These are phyloP conservation scores for Gleditsia sinensis DNA, from an alignment of 306 rosid genomes.

Conservation along the genomic window DNA sequence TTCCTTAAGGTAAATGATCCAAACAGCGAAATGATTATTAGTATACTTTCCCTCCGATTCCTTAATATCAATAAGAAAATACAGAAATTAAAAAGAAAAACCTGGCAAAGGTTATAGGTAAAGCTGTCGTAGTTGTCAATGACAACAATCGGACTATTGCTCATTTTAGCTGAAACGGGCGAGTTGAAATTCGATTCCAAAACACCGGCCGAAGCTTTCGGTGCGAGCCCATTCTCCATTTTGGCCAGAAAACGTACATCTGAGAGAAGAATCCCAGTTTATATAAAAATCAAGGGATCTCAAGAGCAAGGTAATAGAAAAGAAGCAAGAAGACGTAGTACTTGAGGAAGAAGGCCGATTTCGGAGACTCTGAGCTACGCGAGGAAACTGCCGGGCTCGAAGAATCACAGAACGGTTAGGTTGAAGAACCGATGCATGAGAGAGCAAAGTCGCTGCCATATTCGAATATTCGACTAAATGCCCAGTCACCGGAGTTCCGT, in stretches of 20 bases:
- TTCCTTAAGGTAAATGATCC: background rate
- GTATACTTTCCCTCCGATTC: background rate
- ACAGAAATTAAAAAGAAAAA: constrained; percentile 11
- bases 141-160: constrained; percentile 46
- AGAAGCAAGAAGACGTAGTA: background rate
- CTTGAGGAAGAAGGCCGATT: background rate
- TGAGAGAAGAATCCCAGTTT: background rate
- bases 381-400: constrained; percentile 29
- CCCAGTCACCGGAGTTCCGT: background rate
- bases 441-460: constrained; percentile 42
- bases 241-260: constrained; percentile 34
- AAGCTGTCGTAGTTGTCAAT: constrained; percentile 71
- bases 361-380: background rate
- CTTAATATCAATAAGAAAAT: background rate
- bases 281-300: background rate
- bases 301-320: background rate
- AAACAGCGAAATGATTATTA: background rate
- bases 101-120: constrained; percentile 98
- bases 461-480: background rate
- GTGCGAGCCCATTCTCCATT: constrained; percentile 45
- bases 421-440: constrained; percentile 27
- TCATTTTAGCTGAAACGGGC: constrained; percentile 13
- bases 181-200: constrained; percentile 13
- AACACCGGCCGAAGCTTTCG: constrained; percentile 35
- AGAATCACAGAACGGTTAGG: constrained; percentile 18